Evolutionary conservation across 345 rosid species (phyloP), one percentile per base, ranked within the genome.

Genomic region (Ceriops decandra): DNA sequence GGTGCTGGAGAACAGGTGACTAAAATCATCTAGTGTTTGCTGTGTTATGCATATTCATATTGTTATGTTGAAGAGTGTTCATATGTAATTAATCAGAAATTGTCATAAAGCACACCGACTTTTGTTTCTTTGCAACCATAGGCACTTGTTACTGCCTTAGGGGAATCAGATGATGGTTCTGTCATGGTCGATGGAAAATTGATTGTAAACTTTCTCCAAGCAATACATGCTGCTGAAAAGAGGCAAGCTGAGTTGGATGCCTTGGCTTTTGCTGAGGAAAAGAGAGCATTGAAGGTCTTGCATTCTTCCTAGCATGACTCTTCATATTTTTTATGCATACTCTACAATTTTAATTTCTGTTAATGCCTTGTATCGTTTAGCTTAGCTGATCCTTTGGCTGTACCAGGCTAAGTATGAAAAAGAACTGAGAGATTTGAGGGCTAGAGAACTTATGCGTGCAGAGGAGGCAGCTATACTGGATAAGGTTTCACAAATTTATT

Each of bases 401-500:
- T 24, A 26, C 69, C 82, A 92, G 98, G 98, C 86, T 72, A 88
- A 84, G 82, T 90, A 85, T 67, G 99, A 95, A 76, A 95, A 85
- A 74, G 91, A 92, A 75, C 70, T 92, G 79, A 86, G 91, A 78
- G 96, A 95, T 80, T 86, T 82, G 33, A 90, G 91, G 79, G 97
- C 93, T 4, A 88, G 97, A 76, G 97, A 90, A 71, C 91, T 95
- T 51, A 95, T 95, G 99, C 90, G 69, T 71, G 84, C 87, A 20
- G 98, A 95, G 85, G 96, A 95, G 84, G 99, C 93, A 33, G 98
- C 98, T 57, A 85, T 95, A 54, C 73, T 92, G 77, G 93, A 95
- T 74, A 95, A 95, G 99, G 99, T 95, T 72, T 19, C 67, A 32
- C 38, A 42, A 13, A 49, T 62, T 70, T 69, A 42, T 32, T 72